Base-by-base conservation (phyloP, 805 yeast genomes). In the Kuraishia borneana region DNA sequence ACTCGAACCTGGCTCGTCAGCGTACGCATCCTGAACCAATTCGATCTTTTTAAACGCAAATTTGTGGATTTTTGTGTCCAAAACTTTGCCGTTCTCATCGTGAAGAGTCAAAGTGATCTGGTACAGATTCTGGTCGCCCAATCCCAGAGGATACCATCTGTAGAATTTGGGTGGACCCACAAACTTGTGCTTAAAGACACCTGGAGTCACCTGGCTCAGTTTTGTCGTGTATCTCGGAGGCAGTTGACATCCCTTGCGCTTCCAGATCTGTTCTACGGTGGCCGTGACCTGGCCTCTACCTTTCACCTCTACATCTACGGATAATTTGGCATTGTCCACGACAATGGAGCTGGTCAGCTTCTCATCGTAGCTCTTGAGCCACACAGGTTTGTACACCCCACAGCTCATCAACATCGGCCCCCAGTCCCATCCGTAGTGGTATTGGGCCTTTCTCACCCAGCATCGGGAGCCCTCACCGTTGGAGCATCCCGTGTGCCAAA, bases 381-480 rank as follows among this genome's bases (percentile, higher is more conserved):
- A 41, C 5, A 67, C 53, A 1, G 65, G 67, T 31, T 51, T 48
- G 36, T 54, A 65, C 2, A 67, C 67, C 8, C 73, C 73, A 44
- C 69, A 61, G 3, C 67, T 56, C 46, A 65, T 48, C 32, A 63
- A 45, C 3, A 52, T 36, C 5, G 70, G 70, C 14, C 74, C 75
- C 76, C 76, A 70, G 45, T 70, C 76, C 76, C 75, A 70, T 2
- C 76, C 76, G 42, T 55, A 70, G 39, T 68, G 72, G 42, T 68
- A 68, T 44, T 67, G 75, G 1, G 75, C 70, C 43, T 69, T 69
- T 40, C 76, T 52, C 13, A 63, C 59, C 34, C 65, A 60, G 35
- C 62, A 46, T 26, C 76, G 51, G 31, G 58, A 47, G 7, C 61
- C 38, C 13, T 68, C 72, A 3, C 72, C 73, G 38, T 65, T 63